These are phyloP conservation scores for Boeremia lycopersici DNA, from an alignment of 2,329 filamentous ascomycete genomes.

Conservation along the genomic window DNA sequence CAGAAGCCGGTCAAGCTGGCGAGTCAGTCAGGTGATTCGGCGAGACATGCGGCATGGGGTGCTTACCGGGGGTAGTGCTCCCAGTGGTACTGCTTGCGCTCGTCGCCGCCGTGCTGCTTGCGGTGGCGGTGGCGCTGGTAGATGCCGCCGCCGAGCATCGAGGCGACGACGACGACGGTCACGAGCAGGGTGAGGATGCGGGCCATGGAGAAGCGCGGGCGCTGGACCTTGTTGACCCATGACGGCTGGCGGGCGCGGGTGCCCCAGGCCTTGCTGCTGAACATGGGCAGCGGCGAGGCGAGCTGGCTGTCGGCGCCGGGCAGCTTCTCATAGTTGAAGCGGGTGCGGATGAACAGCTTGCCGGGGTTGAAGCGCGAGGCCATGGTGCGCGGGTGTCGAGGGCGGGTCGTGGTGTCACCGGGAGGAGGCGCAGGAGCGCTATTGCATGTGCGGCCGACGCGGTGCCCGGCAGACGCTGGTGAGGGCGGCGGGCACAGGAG, in stretches of 20 bases:
- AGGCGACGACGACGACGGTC: conserved; percentile 48
- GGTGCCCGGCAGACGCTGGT: conserved; percentile 9
- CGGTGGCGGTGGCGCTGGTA: conserved; percentile 46
- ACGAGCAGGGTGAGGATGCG: conserved; percentile 51
- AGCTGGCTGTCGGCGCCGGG: conserved; percentile 50
- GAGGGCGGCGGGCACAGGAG: neutral
- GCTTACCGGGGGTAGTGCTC: conserved; percentile 52
- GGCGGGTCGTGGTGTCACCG: conserved; percentile 5
- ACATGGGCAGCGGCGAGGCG: conserved; percentile 49
- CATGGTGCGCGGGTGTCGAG: conserved; percentile 26
- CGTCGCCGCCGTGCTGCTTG: conserved; percentile 41
- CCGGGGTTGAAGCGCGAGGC: conserved; percentile 52
- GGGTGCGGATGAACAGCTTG: conserved; percentile 51
- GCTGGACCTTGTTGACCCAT: conserved; percentile 49
- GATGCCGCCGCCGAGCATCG: conserved; percentile 51
- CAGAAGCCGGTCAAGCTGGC: conserved; percentile 55
- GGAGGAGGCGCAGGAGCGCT: conserved; percentile 23
- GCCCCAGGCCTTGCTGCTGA: conserved; percentile 46
- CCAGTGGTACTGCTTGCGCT: conserved; percentile 51
- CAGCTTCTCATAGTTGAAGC: conserved; percentile 55
- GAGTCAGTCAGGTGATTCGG: neutral
- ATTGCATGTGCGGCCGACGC: conserved; percentile 41
- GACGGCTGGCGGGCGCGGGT: conserved; percentile 42
- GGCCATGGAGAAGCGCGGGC: conserved; percentile 50
- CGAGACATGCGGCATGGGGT: neutral